Percentiles rank a stretch among this genome's conserved stretches.
Evolutionary conservation across 1,284 basidiomycete genomes (phyloP).

Genomic region (Cryptococcus deneoformans): DNA sequence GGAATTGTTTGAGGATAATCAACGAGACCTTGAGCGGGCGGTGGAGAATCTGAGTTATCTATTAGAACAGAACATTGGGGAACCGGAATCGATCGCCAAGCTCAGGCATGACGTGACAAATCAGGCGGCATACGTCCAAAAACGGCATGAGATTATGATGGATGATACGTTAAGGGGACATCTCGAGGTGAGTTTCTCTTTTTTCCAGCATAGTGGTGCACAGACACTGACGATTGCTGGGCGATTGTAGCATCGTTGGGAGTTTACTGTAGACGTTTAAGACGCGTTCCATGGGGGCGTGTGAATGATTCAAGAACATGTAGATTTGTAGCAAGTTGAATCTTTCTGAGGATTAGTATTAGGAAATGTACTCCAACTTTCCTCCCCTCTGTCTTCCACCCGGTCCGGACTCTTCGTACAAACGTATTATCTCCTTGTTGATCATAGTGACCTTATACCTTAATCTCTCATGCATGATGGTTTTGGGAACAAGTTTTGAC

Average conservation of each 20-base stretch:
- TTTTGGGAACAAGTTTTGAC: too few relatives aligned
- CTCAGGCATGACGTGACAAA: slow-evolving; percentile 92
- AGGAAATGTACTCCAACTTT: too few relatives aligned
- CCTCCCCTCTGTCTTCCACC: too few relatives aligned
- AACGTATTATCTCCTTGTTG: too few relatives aligned
- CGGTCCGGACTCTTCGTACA: too few relatives aligned
- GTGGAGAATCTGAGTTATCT: slow-evolving; percentile 93
- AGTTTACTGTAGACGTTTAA: slow-evolving; percentile 22
- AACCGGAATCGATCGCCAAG: slow-evolving; percentile 73
- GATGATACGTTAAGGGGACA: slow-evolving; percentile 93
- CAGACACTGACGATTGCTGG: background rate
- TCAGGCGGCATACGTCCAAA: slow-evolving; percentile 94
- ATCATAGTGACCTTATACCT: too few relatives aligned
- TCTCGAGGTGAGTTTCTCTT: slow-evolving; percentile 64
- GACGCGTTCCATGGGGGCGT: background rate
- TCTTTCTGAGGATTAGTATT: too few relatives aligned
- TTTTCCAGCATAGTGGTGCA: background rate
- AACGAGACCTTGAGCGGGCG: slow-evolving; percentile 89
- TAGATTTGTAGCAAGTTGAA: too few relatives aligned
- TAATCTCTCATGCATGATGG: too few relatives aligned
- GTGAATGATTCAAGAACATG: too few relatives aligned
- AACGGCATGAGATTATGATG: slow-evolving; percentile 89
- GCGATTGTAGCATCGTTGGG: slow-evolving; percentile 49
- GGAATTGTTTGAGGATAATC: slow-evolving; percentile 96
- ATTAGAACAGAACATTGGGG: slow-evolving; percentile 78